Percentiles rank a stretch among this genome's conserved stretches.
Evolutionary conservation across 345 rosid genomes (phyloP).

Genomic region (Passiflora organensis): DNA sequence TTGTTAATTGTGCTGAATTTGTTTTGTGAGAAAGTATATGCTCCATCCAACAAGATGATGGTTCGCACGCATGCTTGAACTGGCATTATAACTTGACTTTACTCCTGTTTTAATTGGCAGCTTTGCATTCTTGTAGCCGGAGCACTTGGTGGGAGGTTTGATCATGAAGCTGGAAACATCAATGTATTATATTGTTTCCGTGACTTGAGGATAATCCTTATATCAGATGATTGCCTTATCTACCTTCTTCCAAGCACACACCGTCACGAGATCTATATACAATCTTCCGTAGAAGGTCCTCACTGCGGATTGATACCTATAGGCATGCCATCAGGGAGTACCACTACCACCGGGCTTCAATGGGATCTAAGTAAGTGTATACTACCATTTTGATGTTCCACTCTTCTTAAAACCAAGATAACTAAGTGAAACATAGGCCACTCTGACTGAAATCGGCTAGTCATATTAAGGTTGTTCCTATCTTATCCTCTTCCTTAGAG

Average conservation of each 20-base stretch:
- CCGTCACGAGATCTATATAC: slow-evolving; percentile 56
- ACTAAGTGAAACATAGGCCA: too few species aligned
- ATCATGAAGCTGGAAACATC: slow-evolving; percentile 88
- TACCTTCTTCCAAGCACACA: slow-evolving; percentile 69
- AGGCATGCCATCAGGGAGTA: slow-evolving; percentile 58
- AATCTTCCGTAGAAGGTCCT: slow-evolving; percentile 64
- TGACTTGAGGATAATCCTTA: slow-evolving; percentile 45
- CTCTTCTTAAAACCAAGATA: too few species aligned
- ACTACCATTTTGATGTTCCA: neutral
- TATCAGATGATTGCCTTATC: slow-evolving; percentile 77
- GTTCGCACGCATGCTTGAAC: slow-evolving; percentile 7
- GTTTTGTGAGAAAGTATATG: neutral
- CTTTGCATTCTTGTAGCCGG: slow-evolving; percentile 85
- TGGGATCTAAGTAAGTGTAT: slow-evolving; percentile 84
- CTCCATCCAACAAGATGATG: neutral
- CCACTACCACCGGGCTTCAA: slow-evolving; percentile 78
- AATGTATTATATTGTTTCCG: slow-evolving; percentile 67
- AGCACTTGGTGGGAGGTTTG: slow-evolving; percentile 96
- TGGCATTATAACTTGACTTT: neutral
- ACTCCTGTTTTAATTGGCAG: slow-evolving; percentile 30
- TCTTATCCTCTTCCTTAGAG: too few species aligned
- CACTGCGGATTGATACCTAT: slow-evolving; percentile 90
- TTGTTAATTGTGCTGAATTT: neutral
- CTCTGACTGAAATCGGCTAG: too few species aligned
- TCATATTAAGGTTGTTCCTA: too few species aligned